Evolutionary conservation across 805 yeast genomes (phyloP).

Genomic region (Wickerhamomyces subpelliculosus): DNA sequence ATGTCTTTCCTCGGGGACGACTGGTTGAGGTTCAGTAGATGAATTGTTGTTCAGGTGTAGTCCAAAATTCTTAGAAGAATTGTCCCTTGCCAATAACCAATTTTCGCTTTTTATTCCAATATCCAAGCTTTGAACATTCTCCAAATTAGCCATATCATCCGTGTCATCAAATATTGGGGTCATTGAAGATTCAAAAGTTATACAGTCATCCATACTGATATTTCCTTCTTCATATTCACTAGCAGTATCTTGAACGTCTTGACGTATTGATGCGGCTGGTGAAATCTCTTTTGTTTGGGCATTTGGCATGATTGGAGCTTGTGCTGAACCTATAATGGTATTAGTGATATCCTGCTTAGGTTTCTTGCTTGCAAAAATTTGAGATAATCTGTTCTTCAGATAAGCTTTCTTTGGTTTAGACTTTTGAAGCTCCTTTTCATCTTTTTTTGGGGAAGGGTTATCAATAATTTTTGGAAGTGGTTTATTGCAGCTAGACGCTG

Average conservation of each 20-base stretch:
- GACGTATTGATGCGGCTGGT: neutral
- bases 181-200: constrained; percentile 20
- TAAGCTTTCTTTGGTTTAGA: constrained; percentile 1
- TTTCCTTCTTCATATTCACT: neutral
- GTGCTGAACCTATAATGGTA: neutral
- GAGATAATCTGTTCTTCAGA: constrained; percentile 19
- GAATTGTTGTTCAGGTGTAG: no score
- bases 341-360: constrained; percentile 1
- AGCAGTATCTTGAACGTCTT: neutral
- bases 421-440: constrained; percentile 3
- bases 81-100: neutral
- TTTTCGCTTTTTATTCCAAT: constrained; percentile 1
- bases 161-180: constrained; percentile 18
- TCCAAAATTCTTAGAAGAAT: neutral
- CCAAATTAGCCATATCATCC: neutral
- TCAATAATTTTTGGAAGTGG: constrained; percentile 12
- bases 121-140: constrained; percentile 8
- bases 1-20: no score
- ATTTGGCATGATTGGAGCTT: neutral
- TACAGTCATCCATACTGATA: constrained; percentile 9
- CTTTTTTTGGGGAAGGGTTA: constrained; percentile 1
- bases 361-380: constrained; percentile 12
- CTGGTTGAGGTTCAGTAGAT: no score
- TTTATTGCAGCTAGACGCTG: constrained; percentile 14
- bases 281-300: neutral